phyloP scores from a whole-genome alignment of 225 moss, liverwort and hornwort species.

The Lunularia cruciata region DNA sequence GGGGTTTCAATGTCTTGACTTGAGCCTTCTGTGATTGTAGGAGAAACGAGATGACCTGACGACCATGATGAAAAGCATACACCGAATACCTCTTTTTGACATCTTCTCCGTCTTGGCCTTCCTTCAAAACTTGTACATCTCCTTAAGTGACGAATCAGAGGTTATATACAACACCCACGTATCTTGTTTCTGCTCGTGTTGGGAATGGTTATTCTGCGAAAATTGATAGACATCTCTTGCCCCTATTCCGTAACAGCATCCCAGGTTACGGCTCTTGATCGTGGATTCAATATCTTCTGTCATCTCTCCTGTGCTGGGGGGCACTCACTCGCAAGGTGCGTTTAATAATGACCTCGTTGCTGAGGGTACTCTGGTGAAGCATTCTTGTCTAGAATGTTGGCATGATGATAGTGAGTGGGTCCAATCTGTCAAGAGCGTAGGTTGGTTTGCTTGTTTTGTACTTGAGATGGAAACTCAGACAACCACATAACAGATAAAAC shows the following conservation, averaged over 20 bases:
- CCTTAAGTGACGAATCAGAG: slow-evolving; percentile 42
- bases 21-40: slow-evolving; percentile 53
- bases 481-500: too few species aligned
- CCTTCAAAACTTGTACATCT: slow-evolving; percentile 63
- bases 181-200: neutral
- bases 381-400: too few species aligned
- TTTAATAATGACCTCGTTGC: neutral
- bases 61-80: slow-evolving; percentile 61
- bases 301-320: slow-evolving; percentile 82
- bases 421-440: neutral
- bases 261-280: slow-evolving; percentile 67
- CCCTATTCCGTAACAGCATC: slow-evolving; percentile 14
- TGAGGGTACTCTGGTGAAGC: too few species aligned
- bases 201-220: neutral
- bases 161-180: slow-evolving; percentile 4
- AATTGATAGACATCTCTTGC: neutral
- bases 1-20: too few species aligned
- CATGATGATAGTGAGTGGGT: too few species aligned
- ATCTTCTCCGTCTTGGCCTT: slow-evolving; percentile 70
- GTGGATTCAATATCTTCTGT: slow-evolving; percentile 86
- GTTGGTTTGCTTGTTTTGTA: too few species aligned
- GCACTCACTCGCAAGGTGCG: slow-evolving; percentile 57
- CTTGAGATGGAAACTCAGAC: too few species aligned
- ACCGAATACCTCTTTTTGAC: slow-evolving; percentile 58
- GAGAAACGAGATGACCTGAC: slow-evolving; percentile 55